phyloP scores from a whole-genome alignment of 2,329 filamentous ascomycete genomes.

The Colletotrichum sp. region DNA sequence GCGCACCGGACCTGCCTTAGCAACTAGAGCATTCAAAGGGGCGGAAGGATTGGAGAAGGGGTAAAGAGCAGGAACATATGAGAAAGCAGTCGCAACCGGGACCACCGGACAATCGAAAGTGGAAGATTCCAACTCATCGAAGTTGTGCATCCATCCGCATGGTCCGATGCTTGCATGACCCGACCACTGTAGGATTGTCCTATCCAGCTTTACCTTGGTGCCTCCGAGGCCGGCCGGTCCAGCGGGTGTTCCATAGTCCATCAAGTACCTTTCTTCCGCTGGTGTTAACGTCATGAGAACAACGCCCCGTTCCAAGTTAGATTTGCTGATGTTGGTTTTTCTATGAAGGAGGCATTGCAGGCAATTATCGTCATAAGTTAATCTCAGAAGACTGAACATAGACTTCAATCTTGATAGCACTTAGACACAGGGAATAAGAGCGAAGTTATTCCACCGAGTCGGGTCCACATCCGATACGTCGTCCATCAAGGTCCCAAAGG shows the following conservation, averaged over 20 bases:
- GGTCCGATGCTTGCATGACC: not conserved
- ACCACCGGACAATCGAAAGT: not conserved
- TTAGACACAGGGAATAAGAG: no score
- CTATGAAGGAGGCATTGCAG: not conserved
- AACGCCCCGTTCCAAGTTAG: no score
- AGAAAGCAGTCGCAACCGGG: not conserved
- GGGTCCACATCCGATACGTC: not conserved
- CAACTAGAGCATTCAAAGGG: not conserved
- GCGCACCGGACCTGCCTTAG: not conserved
- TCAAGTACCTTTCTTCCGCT: not conserved
- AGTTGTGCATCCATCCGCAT: not conserved
- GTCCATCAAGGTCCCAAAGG: not conserved
- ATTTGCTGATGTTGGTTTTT: not conserved
- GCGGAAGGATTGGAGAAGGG: not conserved
- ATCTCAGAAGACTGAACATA: not conserved
- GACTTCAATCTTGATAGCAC: not conserved
- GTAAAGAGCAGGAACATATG: not conserved
- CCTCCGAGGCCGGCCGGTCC: not conserved
- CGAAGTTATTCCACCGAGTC: not conserved
- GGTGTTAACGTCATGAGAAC: not conserved
- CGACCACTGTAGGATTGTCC: not conserved
- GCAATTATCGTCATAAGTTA: not conserved
- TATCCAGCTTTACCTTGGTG: not conserved
- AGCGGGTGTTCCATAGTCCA: not conserved
- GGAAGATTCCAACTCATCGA: not conserved